These are phyloP conservation scores for Coemansia sp. DNA, from an alignment of 192 early-diverging fungal species.

Conservation along the genomic window DNA sequence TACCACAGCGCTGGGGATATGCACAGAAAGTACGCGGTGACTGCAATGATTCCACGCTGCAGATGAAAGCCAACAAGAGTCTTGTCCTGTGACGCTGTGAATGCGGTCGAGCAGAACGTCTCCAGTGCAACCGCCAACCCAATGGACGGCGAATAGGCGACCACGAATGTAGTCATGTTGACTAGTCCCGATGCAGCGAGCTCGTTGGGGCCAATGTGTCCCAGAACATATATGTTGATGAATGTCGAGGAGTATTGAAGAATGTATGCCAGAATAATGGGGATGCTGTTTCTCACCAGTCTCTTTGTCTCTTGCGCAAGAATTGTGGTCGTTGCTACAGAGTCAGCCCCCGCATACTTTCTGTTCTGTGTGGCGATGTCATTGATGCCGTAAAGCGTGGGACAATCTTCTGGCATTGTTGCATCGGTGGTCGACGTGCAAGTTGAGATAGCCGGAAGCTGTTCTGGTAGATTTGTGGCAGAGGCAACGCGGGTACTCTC, in stretches of 20 bases:
- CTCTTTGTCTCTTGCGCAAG: neutral
- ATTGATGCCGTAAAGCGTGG: no score
- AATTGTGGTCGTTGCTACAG: neutral
- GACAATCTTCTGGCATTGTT: no score
- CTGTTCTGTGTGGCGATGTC: neutral
- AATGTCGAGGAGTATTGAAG: constrained; percentile 63
- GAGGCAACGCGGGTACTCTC: no score
- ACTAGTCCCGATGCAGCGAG: constrained; percentile 66
- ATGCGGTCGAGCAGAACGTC: constrained; percentile 37
- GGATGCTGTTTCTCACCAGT: constrained; percentile 19
- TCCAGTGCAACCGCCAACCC: constrained; percentile 60
- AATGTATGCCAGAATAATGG: constrained; percentile 62
- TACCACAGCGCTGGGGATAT: constrained; percentile 12
- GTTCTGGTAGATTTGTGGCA: no score
- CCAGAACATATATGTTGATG: constrained; percentile 61
- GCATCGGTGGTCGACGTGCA: no score
- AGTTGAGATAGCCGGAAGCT: no score
- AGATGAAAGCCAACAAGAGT: constrained; percentile 39
- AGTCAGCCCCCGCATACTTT: neutral
- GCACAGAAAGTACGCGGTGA: constrained; percentile 26
- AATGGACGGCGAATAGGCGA: constrained; percentile 62
- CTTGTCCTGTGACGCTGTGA: constrained; percentile 35
- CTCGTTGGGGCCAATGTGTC: constrained; percentile 62
- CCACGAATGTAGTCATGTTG: constrained; percentile 67
- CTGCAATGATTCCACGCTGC: constrained; percentile 40